Evolutionary conservation across 2,329 filamentous ascomycete genomes (phyloP).

Genomic region (Aspergillus sp.): DNA sequence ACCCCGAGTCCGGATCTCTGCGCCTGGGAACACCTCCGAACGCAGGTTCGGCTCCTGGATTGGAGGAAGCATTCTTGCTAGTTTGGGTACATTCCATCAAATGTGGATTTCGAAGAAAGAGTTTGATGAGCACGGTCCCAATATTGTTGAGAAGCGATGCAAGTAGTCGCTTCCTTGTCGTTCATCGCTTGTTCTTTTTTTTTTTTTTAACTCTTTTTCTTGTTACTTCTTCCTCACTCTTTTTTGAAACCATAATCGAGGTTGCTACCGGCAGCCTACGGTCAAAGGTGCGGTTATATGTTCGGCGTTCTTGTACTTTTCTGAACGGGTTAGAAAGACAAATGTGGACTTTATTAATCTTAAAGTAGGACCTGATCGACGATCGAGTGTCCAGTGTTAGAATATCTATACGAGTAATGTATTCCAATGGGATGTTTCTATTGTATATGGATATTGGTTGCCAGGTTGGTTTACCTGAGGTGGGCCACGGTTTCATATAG

Average conservation of each 20-base stretch:
- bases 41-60: slow-evolving; percentile 93
- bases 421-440: neutral
- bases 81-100: slow-evolving; percentile 96
- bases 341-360: neutral
- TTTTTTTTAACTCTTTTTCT: neutral
- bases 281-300: neutral
- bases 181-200: neutral
- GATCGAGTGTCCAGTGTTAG: neutral
- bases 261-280: neutral
- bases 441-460: neutral
- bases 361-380: neutral
- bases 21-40: slow-evolving; percentile 82
- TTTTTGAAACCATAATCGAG: neutral
- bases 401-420: slow-evolving; percentile 5
- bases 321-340: neutral
- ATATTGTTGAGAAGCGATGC: slow-evolving; percentile 94
- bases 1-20: slow-evolving; percentile 82
- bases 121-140: slow-evolving; percentile 90
- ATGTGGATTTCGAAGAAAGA: slow-evolving; percentile 99
- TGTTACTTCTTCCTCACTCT: neutral
- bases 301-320: slow-evolving; percentile 9
- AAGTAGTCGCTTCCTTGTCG: slow-evolving; percentile 57
- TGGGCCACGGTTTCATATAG: neutral
- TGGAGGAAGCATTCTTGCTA: slow-evolving; percentile 91
- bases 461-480: neutral